These are phyloP conservation scores for Poa annua DNA, from an alignment of 176 grass and related monocot species.

Conservation along the genomic window DNA sequence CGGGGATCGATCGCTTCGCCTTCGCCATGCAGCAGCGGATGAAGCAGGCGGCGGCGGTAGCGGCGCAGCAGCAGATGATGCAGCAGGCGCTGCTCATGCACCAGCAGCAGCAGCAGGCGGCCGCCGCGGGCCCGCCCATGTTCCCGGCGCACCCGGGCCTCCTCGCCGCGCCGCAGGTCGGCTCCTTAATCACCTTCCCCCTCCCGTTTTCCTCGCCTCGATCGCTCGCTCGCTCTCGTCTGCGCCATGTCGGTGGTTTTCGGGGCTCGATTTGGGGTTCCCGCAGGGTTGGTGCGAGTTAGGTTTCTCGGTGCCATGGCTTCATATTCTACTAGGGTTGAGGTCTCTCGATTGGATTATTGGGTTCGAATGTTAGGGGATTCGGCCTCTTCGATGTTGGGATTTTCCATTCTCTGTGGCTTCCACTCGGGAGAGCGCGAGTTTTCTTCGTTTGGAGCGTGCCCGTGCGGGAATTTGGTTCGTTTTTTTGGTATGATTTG, in stretches of 20 bases:
- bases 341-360: neutral
- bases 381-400: neutral
- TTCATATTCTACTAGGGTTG: conserved; percentile 17
- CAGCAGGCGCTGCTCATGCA: conserved; percentile 82
- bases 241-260: neutral
- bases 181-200: neutral
- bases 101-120: conserved; percentile 52
- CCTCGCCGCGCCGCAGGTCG: conserved; percentile 78
- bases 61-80: conserved; percentile 67
- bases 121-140: conserved; percentile 49
- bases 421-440: neutral
- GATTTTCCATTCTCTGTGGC: neutral
- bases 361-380: neutral
- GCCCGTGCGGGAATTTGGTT: neutral
- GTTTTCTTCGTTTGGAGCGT: neutral
- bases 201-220: neutral
- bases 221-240: conserved; percentile 40
- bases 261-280: neutral
- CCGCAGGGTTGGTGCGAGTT: neutral
- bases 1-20: neutral
- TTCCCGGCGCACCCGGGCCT: conserved; percentile 86
- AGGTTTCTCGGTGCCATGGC: neutral
- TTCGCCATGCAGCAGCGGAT: conserved; percentile 65
- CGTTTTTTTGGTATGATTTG: neutral
- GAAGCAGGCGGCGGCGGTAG: conserved; percentile 70